These are phyloP conservation scores for Tolypocladium ophioglossoides DNA, from an alignment of 2,329 filamentous ascomycete species.

Conservation along the genomic window DNA sequence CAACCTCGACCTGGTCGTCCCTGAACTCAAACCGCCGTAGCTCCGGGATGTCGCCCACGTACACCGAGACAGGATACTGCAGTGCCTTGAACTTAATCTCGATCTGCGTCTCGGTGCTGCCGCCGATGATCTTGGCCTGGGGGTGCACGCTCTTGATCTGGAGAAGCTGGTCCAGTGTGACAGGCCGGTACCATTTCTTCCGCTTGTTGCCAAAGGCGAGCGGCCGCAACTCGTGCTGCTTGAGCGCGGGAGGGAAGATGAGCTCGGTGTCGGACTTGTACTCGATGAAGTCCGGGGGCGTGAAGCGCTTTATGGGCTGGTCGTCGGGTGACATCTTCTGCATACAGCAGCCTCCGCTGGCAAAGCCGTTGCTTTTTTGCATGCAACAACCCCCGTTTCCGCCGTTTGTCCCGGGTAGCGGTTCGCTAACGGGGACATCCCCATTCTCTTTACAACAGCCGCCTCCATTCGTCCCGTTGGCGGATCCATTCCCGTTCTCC, in stretches of 20 bases:
- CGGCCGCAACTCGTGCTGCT: slow-evolving; percentile 71
- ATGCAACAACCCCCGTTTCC: slow-evolving; percentile 56
- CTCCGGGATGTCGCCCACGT: slow-evolving; percentile 86
- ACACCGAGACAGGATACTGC: slow-evolving; percentile 82
- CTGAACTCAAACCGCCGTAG: slow-evolving; percentile 71
- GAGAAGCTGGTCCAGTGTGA: slow-evolving; percentile 75
- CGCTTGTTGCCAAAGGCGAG: slow-evolving; percentile 88
- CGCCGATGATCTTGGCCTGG: slow-evolving; percentile 85
- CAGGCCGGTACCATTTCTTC: slow-evolving; percentile 87
- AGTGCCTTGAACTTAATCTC: slow-evolving; percentile 97
- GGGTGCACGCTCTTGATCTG: slow-evolving; percentile 84
- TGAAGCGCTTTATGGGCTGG: slow-evolving; percentile 57
- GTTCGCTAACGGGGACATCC: background rate
- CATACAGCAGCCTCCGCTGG: slow-evolving; percentile 56
- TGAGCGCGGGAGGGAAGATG: slow-evolving; percentile 82
- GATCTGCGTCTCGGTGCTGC: slow-evolving; percentile 94
- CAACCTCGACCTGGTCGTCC: slow-evolving; percentile 78
- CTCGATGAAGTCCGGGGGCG: slow-evolving; percentile 82
- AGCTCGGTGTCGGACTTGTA: slow-evolving; percentile 91
- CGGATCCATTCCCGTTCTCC: slow-evolving; percentile 6
- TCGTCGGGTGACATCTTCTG: slow-evolving; percentile 37
- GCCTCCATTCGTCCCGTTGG: slow-evolving; percentile 20
- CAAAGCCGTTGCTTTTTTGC: slow-evolving; percentile 42
- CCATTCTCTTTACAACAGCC: background rate
- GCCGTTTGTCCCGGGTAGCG: background rate